phyloP scores from a whole-genome alignment of 164 flowering plant genomes.

The Dillenia suffruticosa region DNA sequence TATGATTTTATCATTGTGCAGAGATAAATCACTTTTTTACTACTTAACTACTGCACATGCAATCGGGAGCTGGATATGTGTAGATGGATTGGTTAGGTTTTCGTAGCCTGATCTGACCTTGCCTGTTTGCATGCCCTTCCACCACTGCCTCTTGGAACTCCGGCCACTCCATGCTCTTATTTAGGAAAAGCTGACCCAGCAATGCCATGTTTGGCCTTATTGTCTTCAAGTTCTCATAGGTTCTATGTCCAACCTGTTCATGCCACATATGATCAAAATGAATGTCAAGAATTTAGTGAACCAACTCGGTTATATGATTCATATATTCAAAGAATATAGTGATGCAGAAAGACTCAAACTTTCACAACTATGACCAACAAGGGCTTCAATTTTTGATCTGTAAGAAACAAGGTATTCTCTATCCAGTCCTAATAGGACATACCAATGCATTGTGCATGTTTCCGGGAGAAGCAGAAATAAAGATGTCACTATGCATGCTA shows the following conservation, averaged over 20 bases:
- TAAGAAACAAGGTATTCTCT: not conserved
- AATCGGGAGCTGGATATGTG: constrained; percentile 94
- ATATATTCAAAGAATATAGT: too few relatives aligned
- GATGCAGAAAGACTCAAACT: too few relatives aligned
- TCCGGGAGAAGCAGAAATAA: constrained; percentile 98
- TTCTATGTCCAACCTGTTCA: constrained; percentile 83
- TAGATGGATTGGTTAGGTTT: constrained; percentile 78
- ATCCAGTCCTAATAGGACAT: constrained; percentile 13
- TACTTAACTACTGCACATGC: constrained; percentile 70
- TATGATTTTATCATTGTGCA: too few relatives aligned
- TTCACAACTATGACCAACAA: not conserved
- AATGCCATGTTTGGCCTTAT: constrained; percentile 92
- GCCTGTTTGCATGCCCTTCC: constrained; percentile 80
- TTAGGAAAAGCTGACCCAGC: constrained; percentile 81
- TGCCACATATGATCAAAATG: not conserved
- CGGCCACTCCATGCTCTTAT: constrained; percentile 77
- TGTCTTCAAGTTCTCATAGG: constrained; percentile 75
- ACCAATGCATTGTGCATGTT: constrained; percentile 99
- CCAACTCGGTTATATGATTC: too few relatives aligned
- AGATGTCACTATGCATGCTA: constrained; percentile 93
- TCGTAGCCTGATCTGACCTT: constrained; percentile 69
- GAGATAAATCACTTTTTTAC: not conserved
- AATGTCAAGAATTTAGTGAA: too few relatives aligned
- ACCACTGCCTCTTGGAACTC: constrained; percentile 65
- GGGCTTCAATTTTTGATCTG: not conserved